A percentile compares a stretch with the other conserved stretches of the same genome.
Evolutionary conservation across 345 rosid species (phyloP).

Genomic region (Cardamine resedifolia): DNA sequence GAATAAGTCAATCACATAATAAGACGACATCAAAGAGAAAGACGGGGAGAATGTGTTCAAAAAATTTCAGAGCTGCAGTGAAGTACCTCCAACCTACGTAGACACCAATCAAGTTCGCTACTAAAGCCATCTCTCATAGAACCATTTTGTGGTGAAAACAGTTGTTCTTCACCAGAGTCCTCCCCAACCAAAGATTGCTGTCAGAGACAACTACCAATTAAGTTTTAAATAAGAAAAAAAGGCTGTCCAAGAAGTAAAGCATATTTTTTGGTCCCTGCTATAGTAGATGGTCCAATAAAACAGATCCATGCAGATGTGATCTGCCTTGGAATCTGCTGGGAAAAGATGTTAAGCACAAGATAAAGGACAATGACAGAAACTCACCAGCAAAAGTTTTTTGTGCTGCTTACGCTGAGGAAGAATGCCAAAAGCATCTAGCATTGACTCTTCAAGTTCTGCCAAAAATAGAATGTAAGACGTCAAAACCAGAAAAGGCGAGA

Average conservation of each 20-base stretch:
- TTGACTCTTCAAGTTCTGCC: slow-evolving; percentile 86
- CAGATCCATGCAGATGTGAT: background rate
- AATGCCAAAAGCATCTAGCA: slow-evolving; percentile 97
- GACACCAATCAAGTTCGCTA: slow-evolving; percentile 65
- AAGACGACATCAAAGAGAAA: slow-evolving; percentile 7
- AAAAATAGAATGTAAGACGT: slow-evolving; percentile 6
- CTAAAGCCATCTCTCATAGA: slow-evolving; percentile 51
- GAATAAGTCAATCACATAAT: slow-evolving; percentile 13
- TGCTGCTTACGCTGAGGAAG: slow-evolving; percentile 97
- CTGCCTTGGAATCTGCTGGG: background rate
- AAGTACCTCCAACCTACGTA: slow-evolving; percentile 72
- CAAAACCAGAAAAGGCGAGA: slow-evolving; percentile 24
- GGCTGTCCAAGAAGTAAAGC: slow-evolving; percentile 4
- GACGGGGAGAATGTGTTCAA: background rate
- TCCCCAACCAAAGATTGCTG: slow-evolving; percentile 99
- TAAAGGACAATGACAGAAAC: slow-evolving; percentile 32
- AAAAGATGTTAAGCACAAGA: too few species aligned
- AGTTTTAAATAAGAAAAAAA: slow-evolving; percentile 18
- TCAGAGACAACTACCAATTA: slow-evolving; percentile 25
- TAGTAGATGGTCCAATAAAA: background rate
- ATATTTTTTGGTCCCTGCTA: background rate
- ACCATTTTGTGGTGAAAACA: slow-evolving; percentile 63
- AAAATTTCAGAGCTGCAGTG: background rate
- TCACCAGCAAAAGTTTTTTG: slow-evolving; percentile 88
- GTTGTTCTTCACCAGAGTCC: slow-evolving; percentile 81